Evolutionary conservation across 371 early-diverging fungal genomes (phyloP).

Genomic region (Syncephalastrum racemosum): DNA sequence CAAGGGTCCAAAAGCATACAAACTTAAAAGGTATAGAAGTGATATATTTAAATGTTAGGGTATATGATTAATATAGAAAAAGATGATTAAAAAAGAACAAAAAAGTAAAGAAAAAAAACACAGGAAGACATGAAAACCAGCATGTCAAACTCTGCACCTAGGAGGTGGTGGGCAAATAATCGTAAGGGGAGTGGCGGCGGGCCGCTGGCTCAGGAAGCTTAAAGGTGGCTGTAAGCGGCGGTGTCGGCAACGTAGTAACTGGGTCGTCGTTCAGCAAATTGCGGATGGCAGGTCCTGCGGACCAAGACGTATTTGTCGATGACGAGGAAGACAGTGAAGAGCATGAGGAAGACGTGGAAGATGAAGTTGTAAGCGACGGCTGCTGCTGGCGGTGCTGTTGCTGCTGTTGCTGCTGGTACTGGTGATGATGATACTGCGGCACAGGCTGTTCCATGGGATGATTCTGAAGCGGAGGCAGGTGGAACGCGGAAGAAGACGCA

Average conservation of each 20-base stretch:
- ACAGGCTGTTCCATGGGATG: too few relatives aligned
- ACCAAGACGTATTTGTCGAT: constrained; percentile 22
- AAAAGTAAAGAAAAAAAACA: not conserved
- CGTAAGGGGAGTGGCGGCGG: not conserved
- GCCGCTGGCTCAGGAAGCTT: constrained; percentile 1
- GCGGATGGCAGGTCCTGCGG: constrained; percentile 29
- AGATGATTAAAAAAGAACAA: not conserved
- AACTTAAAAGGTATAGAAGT: too few relatives aligned
- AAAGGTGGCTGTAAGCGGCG: constrained; percentile 11
- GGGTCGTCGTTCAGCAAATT: constrained; percentile 28
- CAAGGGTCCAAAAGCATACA: too few relatives aligned
- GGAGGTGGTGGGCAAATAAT: constrained; percentile 1
- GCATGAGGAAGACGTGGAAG: constrained; percentile 2
- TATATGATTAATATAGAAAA: constrained; percentile 5
- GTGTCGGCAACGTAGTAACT: constrained; percentile 11
- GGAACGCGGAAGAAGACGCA: constrained; percentile 11
- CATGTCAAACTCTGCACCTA: not conserved
- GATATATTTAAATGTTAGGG: not conserved
- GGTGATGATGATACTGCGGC: constrained; percentile 5
- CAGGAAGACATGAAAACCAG: constrained; percentile 2
- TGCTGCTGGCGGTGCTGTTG: constrained; percentile 1
- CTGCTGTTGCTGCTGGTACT: constrained; percentile 7
- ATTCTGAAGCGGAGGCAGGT: constrained; percentile 7
- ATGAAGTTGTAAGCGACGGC: too few relatives aligned
- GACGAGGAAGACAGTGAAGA: constrained; percentile 13